Evolutionary conservation across 2,329 filamentous ascomycete species (phyloP), one percentile per base, ranked within the genome.

Genomic region (Penicillium italicum): DNA sequence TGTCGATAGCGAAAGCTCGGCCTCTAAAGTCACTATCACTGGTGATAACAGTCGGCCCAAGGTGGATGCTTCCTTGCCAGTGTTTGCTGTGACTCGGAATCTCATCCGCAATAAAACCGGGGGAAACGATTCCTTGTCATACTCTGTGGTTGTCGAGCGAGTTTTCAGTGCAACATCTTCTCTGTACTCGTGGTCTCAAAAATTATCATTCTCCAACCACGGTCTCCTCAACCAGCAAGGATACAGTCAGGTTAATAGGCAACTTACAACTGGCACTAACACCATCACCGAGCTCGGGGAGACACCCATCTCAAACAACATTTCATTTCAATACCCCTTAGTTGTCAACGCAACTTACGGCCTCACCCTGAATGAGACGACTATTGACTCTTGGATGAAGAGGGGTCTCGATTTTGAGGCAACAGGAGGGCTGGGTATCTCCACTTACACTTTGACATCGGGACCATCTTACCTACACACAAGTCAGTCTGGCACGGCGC

Each of bases 261-360:
- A 83, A 52, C 72, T 66, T 24, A 85, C 81, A 1, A 73, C 70
- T 0, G 85, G 85, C 6, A 68, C 69, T 14, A 56, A 57, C 24
- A 61, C 49, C 5, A 61, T 66, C 16, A 51, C 60, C 1, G 52
- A 61, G 10, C 52, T 66, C 1, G 80, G 82, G 44, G 62, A 51
- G 6, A 55, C 52, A 2, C 56, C 48, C 67, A 66, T 22, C 4
- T 79, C 77, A 53, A 65, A 66, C 10, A 59, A 64, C 18, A 71
- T 74, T 26, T 69, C 59, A 5, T 88, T 85, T 67, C 71, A 70
- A 9, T 90, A 88, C 63, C 87, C 87, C 0, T 70, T 90, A 0
- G 79, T 76, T 62, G 82, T 82, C 45, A 82, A 82, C 62, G 81
- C 79, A 16, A 79, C 79, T 1, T 80, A 80, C 52, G 66, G 69